phyloP scores from a whole-genome alignment of 202 grass and related monocot genomes.

The Bolboschoenoplectus hybrid region DNA sequence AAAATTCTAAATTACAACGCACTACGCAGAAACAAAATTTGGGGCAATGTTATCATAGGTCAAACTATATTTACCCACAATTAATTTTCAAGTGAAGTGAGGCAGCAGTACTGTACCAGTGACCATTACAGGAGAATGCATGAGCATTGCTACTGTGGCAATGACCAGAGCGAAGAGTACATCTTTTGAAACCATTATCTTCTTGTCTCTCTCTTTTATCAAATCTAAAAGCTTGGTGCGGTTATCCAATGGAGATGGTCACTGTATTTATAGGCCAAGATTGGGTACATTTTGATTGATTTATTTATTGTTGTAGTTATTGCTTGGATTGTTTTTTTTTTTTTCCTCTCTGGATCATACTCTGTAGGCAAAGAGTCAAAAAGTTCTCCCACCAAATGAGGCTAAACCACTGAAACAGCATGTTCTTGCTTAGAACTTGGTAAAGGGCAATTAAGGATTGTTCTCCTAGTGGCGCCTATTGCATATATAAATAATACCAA shows the following conservation, averaged over 20 bases:
- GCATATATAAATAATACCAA: too few relatives aligned
- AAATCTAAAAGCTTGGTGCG: background rate
- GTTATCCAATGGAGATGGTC: background rate
- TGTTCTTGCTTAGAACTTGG: background rate
- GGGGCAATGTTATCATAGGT: background rate
- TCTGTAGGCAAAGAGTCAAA: background rate
- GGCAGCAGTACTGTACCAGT: constrained; percentile 11
- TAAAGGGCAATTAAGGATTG: background rate
- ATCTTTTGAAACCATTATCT: background rate
- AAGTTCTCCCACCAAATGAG: background rate
- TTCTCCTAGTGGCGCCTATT: background rate
- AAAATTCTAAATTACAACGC: too few relatives aligned
- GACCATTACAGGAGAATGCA: constrained; percentile 35
- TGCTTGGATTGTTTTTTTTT: background rate
- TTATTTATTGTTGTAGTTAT: background rate
- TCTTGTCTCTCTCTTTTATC: background rate
- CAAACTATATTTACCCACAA: background rate
- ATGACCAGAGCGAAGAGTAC: background rate
- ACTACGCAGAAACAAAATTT: background rate
- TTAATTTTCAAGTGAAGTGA: background rate
- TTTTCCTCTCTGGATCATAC: background rate
- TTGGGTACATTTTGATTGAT: background rate
- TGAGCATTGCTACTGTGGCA: constrained; percentile 20
- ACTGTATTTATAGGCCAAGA: background rate
- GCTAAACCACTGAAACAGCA: background rate